These are phyloP conservation scores for Fraxinus nigra DNA, from an alignment of 305 asterid genomes.

Conservation along the genomic window DNA sequence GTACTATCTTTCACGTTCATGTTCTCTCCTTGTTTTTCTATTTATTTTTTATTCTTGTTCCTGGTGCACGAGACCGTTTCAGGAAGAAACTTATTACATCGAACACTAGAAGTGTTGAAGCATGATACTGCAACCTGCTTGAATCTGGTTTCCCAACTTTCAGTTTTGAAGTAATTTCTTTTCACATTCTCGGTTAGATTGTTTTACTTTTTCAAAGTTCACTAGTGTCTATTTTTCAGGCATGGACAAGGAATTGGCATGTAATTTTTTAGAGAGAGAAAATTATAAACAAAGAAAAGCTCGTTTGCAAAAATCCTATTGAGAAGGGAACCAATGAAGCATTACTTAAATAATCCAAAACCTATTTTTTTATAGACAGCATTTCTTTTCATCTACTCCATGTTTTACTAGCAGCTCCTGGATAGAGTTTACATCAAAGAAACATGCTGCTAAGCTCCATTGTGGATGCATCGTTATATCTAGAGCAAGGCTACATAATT, in stretches of 20 bases:
- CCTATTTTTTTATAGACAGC: neutral
- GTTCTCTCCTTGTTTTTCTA: neutral
- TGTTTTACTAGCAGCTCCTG: neutral
- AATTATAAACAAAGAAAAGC: neutral
- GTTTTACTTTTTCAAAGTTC: neutral
- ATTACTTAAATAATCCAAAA: neutral
- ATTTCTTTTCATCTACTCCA: neutral
- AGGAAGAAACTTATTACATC: neutral
- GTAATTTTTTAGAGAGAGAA: neutral
- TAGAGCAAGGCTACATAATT: neutral
- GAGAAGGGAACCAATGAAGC: neutral
- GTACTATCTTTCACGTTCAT: neutral
- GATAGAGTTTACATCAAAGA: neutral
- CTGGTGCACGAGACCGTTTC: neutral
- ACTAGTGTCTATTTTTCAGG: neutral
- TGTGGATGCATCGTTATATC: neutral
- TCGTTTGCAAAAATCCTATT: neutral
- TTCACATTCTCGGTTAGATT: neutral
- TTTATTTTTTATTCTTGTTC: neutral
- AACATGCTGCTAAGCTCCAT: neutral
- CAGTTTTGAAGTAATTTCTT: neutral
- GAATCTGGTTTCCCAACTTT: neutral
- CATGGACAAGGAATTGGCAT: neutral
- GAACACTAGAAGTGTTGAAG: neutral
- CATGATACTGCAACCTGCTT: neutral